These are phyloP conservation scores for Piper betle DNA, from an alignment of 164 flowering plant species.

Conservation along the genomic window DNA sequence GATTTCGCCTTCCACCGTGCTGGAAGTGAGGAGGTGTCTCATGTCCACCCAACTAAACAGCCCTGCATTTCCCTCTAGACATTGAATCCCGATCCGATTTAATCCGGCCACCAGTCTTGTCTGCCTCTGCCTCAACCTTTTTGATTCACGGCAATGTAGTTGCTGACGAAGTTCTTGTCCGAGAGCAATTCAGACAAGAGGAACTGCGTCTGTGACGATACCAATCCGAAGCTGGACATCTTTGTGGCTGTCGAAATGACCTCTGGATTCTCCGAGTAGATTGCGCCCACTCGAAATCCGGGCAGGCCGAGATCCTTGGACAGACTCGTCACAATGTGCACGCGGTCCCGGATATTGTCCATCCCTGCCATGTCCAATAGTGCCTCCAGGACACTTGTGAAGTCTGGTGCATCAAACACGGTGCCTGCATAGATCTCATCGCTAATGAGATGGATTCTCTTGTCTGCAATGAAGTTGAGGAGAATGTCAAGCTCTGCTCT, in stretches of 20 bases:
- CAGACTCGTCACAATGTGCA: slow-evolving; percentile 28
- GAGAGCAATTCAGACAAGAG: slow-evolving; percentile 21
- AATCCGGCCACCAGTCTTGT: slow-evolving; percentile 20
- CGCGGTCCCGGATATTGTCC: slow-evolving; percentile 5
- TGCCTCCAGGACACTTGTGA: slow-evolving; percentile 17
- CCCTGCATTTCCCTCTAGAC: slow-evolving; percentile 41
- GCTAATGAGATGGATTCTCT: slow-evolving; percentile 23
- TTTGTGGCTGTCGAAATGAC: slow-evolving; percentile 28
- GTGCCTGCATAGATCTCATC: slow-evolving; percentile 35
- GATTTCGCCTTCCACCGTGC: slow-evolving; percentile 56
- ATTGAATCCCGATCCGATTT: slow-evolving; percentile 9
- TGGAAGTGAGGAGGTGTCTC: slow-evolving; percentile 43
- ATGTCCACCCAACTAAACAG: slow-evolving; percentile 88
- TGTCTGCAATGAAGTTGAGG: slow-evolving; percentile 11
- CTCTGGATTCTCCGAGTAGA: slow-evolving; percentile 18
- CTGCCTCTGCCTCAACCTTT: slow-evolving; percentile 16
- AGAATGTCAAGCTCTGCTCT: slow-evolving; percentile 16
- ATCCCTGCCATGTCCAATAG: slow-evolving; percentile 2
- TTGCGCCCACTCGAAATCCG: slow-evolving; percentile 27
- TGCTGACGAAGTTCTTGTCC: slow-evolving; percentile 17
- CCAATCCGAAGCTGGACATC: slow-evolving; percentile 36
- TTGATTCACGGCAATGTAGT: slow-evolving; percentile 16
- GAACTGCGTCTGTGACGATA: slow-evolving; percentile 31
- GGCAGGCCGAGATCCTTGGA: slow-evolving; percentile 36
- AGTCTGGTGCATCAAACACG: slow-evolving; percentile 15